Conservation (phyloP, 2,329 filamentous ascomycete genomes). For the Spiromastix sp. region DNA sequence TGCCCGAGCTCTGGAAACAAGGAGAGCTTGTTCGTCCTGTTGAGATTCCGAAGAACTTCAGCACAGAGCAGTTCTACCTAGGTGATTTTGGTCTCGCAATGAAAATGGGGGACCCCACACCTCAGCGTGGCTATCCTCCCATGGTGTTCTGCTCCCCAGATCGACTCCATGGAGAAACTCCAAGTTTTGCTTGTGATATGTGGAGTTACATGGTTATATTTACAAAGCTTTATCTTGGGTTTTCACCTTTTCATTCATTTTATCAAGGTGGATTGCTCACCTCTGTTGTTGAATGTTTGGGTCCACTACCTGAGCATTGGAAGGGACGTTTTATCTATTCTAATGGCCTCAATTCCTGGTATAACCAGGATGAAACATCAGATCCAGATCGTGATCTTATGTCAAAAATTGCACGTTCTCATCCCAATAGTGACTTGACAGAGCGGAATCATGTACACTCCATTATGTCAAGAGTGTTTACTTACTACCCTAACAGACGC, state of each 20-base stretch:
- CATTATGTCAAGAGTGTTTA: too few relatives aligned
- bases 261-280: background rate
- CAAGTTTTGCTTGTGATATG: slow-evolving; percentile 1
- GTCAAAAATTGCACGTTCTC: too few relatives aligned
- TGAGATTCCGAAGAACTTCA: background rate
- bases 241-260: background rate
- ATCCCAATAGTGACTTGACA: too few relatives aligned
- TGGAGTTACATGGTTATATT: too few relatives aligned
- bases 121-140: background rate
- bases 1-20: too few relatives aligned
- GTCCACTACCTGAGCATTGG: background rate
- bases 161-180: background rate
- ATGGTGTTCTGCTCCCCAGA: background rate
- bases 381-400: too few relatives aligned
- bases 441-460: too few relatives aligned
- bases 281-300: background rate
- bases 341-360: too few relatives aligned
- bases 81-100: slow-evolving; percentile 1
- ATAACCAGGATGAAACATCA: too few relatives aligned
- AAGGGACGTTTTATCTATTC: too few relatives aligned
- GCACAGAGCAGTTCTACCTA: background rate
- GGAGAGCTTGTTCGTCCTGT: too few relatives aligned
- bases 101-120: background rate
- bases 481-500: too few relatives aligned
- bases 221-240: background rate